Evolutionary conservation across 768 basidiomycete genomes (phyloP), one percentile per base, ranked within the genome.

Genomic region (Lactifluus volemus): DNA sequence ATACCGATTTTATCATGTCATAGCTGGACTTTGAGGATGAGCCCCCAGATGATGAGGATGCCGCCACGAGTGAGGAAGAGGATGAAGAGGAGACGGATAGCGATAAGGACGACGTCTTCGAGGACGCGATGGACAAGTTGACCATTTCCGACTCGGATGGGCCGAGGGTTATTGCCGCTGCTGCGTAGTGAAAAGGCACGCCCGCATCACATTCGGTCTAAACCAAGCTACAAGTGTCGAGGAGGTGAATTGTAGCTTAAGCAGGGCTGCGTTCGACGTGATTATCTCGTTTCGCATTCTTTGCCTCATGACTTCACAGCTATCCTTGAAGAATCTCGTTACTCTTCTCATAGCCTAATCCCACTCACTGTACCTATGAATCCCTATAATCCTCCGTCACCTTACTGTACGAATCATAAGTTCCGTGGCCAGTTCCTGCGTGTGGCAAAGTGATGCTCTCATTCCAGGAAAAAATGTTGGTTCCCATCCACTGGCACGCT

Each of bases 1-100:
- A 17, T 48, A 3, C 34, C 44, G 17, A 32, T 54, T 44, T 45
- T 32, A 2, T 19, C 19, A 6, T 25, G 30, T 25, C 21, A 3
- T 61, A 93, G 89, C 82, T 93, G 60, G 92, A 93, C 69, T 92
- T 82, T 68, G 89, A 92, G 68, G 89, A 92, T 65, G 85, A 89
- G 58, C 76, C 78, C n/a, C 77, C 79, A 7, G 85, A 84, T 4
- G 63, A 64, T 1, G 65, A 60, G 51, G 17, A 78, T 79, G 4
- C 79, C 75, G 10, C 75, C 58, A 17, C 59, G 55, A 30, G 56
- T 60, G 58, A 60, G 38, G 60, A 47, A 11, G 68, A 61, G 7
- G 61, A 59, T 11, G 67, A 65, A 4, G 62, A 58, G 12, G 61
- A 58, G 1, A 53, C 32, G 5, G 71, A 71, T 52, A 59, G 55